Evolutionary conservation across 164 flowering plant genomes (phyloP), one percentile per base, ranked within the genome.

Genomic region (Tetracentron sinense): DNA sequence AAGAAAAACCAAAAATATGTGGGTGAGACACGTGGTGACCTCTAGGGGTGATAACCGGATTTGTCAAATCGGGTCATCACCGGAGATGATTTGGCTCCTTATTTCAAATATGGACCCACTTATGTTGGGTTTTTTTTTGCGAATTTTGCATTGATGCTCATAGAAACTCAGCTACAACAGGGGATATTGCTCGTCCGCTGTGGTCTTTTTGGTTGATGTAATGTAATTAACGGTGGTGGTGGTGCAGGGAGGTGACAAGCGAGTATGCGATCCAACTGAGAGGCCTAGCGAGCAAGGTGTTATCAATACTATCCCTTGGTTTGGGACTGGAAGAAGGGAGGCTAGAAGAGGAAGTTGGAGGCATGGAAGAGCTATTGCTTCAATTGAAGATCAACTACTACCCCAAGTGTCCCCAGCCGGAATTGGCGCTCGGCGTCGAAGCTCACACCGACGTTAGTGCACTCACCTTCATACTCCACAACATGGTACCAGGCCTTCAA

Each of bases 401-500:
- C 81, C 98, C 98, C 1, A 87, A 74, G 64, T 93, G 98, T 69
- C 98, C 98, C 3, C 97, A 88, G 55, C 98, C 98, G 1, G 97
- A 93, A 54, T 84, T 90, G 0, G 94, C 98, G 19, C 85, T 93
- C 0, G 98, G 98, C 0, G 97, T 93, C 0, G 97, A 90, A 66
- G 96, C 96, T 6, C 98, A 93, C 79, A 93, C 98, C 11, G 98
- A 93, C 33, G 68, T 93, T 0, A 82, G 89, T 35, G 85, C 97
- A 2, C 88, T 93, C 67, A 88, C 96, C 16, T 87, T 93, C 84
- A 83, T 93, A 54, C 84, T 88, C 76, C 94, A 87, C 85, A 93
- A 93, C 91, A 90, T 87, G 94, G 98, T 93, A 0, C 98, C 98
- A 0, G 98, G 98, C 15, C 83, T 93, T 19, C 98, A 93, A 51